Percentiles rank a stretch among this genome's conserved stretches.
Evolutionary conservation across 441 rosid genomes (phyloP).

Genomic region (Adansonia grandidieri): DNA sequence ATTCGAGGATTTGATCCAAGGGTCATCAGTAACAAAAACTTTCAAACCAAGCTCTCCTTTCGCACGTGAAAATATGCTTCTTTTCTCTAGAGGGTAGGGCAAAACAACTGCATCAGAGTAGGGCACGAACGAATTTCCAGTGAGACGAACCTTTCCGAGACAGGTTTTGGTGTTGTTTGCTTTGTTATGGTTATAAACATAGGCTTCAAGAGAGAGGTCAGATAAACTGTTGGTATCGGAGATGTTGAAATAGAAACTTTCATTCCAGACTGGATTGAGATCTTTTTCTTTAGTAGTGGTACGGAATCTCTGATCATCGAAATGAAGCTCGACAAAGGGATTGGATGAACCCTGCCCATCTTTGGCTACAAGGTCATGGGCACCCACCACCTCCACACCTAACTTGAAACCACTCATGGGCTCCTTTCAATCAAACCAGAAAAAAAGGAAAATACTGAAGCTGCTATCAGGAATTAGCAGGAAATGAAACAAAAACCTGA

Average conservation of each 20-base stretch:
- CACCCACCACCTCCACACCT: constrained; percentile 86
- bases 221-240: constrained; percentile 63
- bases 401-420: constrained; percentile 74
- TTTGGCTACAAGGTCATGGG: constrained; percentile 68
- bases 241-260: constrained; percentile 79
- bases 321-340: constrained; percentile 80
- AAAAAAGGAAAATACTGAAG: background rate
- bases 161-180: constrained; percentile 50
- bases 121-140: constrained; percentile 77
- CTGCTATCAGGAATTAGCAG: constrained; percentile 19
- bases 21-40: constrained; percentile 74
- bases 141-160: constrained; percentile 77
- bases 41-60: constrained; percentile 85
- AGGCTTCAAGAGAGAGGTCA: constrained; percentile 65
- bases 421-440: background rate
- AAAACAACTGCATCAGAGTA: constrained; percentile 75
- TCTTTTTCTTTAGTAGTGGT: constrained; percentile 72
- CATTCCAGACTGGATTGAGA: constrained; percentile 83
- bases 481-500: constrained; percentile 32
- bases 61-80: constrained; percentile 53
- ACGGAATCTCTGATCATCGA: constrained; percentile 73
- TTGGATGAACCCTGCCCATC: constrained; percentile 64
- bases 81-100: constrained; percentile 85
- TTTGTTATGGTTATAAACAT: constrained; percentile 51
- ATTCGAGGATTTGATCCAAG: constrained; percentile 54